Evolutionary conservation across 768 basidiomycete species (phyloP).

Genomic region (Leccinum fibrillosum): DNA sequence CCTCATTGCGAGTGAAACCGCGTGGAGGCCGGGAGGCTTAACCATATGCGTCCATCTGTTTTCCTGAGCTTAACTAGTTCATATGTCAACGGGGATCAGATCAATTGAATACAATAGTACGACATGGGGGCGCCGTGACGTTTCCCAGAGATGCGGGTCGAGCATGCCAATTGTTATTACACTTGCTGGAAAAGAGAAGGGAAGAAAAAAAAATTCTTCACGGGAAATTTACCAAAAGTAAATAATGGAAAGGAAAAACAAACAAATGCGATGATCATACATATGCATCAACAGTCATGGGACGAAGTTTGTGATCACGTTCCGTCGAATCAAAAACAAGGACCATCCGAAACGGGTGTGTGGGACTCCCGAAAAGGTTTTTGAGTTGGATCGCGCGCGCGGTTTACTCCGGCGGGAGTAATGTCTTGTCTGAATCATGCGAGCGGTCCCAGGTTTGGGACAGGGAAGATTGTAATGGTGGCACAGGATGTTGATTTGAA

Average conservation of each 20-base stretch:
- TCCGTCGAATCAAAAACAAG: constrained; percentile 1
- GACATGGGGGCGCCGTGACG: constrained; percentile 23
- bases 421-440: constrained; percentile 6
- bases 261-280: background rate
- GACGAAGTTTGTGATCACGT: constrained; percentile 2
- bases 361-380: background rate
- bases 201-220: constrained; percentile 15
- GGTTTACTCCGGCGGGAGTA: constrained; percentile 11
- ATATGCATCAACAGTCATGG: background rate
- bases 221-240: constrained; percentile 8
- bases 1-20: constrained; percentile 22
- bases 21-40: constrained; percentile 24
- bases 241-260: constrained; percentile 21
- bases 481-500: constrained; percentile 6
- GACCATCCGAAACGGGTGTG: constrained; percentile 9
- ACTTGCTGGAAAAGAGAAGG: background rate
- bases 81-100: constrained; percentile 35
- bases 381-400: constrained; percentile 1
- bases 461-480: constrained; percentile 1
- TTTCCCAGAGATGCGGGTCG: constrained; percentile 22
- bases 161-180: constrained; percentile 1
- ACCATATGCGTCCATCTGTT: constrained; percentile 31
- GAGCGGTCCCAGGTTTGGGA: constrained; percentile 6
- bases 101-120: constrained; percentile 29
- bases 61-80: constrained; percentile 18